Base-by-base conservation (phyloP, 1,284 basidiomycete genomes). In the Singerocomus rubriflavus region DNA sequence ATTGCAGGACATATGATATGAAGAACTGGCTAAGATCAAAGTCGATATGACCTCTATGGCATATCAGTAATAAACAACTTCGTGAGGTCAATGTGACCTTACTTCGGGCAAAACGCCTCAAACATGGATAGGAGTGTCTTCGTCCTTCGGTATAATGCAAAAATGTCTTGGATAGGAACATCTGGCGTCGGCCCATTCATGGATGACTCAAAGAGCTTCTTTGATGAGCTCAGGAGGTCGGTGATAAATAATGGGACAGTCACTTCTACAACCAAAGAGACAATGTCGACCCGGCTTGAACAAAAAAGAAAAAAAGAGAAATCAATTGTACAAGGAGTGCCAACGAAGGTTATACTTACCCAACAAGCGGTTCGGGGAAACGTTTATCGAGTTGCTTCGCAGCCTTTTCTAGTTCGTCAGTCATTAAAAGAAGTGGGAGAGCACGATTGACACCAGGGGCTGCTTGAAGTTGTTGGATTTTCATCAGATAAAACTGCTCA, bases 111-210 rank as follows among this genome's bases (percentile, higher is more conserved):
- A 69, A 95, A 96, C 0, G 91, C 91, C 13, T 75, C 67, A 63
- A 85, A 85, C 88, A 97, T 91, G 17, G 80, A 80, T 46, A 90
- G 58, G 9, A 97, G 66, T 4, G 79, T 79, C 64, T 84, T 88
- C 40, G 85, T 80, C 59, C 89, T 79, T 51, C 87, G 77, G 64
- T 95, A 98, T 11, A 98, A 74, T 0, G 82, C 78, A 58, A 98
- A 93, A 27, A 96, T 84, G 64, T 98, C 93, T 55, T 92, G 88
- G 46, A 95, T 88, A 3, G 86, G 87, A 3, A 91, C 81, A 52
- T 87, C 85, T 1, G 85, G 85, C 10, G 81, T 88, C 1, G 85
- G 86, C 3, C 82, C 85, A 63, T 84, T 89, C 80, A 84, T 86
- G 7, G 88, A 88, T 12, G 84, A 84, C 60, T 90, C 87, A 53